Evolutionary conservation across 2,329 filamentous ascomycete genomes (phyloP).

Genomic region (Dothideomycetes sp.): DNA sequence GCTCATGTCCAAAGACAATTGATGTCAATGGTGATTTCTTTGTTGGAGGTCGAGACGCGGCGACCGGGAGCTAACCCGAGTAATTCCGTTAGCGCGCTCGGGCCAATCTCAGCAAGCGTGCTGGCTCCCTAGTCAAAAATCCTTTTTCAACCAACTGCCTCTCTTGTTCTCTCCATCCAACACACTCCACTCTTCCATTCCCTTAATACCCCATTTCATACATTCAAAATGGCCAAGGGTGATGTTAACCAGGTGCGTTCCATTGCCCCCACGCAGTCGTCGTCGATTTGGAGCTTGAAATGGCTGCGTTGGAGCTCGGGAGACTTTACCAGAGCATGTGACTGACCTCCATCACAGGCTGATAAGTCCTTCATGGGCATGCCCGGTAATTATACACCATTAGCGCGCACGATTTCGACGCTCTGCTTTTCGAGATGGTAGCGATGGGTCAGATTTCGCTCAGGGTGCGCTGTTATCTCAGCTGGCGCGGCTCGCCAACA

Average conservation of each 20-base stretch:
- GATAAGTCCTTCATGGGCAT: conserved; percentile 46
- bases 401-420: background rate
- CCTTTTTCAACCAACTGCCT: conserved; percentile 3
- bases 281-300: background rate
- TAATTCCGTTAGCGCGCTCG: no score
- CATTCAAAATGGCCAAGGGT: conserved; percentile 27
- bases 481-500: background rate
- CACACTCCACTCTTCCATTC: conserved; percentile 17
- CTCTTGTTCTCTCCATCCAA: conserved; percentile 12
- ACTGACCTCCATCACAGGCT: conserved; percentile 11
- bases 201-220: conserved; percentile 8
- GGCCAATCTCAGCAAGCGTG: background rate
- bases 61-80: no score
- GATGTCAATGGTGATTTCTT: background rate
- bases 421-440: background rate
- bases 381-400: conserved; percentile 24
- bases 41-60: background rate
- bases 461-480: background rate
- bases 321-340: background rate
- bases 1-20: background rate
- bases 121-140: conserved; percentile 3
- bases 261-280: background rate
- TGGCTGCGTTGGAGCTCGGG: background rate
- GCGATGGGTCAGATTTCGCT: background rate
- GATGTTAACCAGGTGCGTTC: conserved; percentile 30